These are phyloP conservation scores for Colletotrichum sp. DNA, from an alignment of 2,329 filamentous ascomycete genomes.

Conservation along the genomic window DNA sequence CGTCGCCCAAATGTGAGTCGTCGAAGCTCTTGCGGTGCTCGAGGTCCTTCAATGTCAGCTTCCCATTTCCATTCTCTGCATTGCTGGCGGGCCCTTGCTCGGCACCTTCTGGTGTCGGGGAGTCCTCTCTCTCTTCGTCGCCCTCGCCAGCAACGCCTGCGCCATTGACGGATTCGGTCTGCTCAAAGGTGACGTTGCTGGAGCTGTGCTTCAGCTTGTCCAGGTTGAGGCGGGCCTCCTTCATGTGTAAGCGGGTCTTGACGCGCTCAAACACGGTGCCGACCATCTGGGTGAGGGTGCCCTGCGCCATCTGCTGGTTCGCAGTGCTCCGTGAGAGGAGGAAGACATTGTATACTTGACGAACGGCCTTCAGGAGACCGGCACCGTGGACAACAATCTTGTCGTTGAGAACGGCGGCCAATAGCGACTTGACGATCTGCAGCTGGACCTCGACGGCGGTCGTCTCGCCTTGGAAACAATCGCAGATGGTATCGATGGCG, in stretches of 20 bases:
- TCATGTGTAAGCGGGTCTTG: conserved; percentile 83
- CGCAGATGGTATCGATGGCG: conserved; percentile 98
- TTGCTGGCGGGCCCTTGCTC: conserved; percentile 34
- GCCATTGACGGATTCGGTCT: conserved; percentile 42
- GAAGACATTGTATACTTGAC: conserved; percentile 99
- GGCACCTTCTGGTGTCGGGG: conserved; percentile 25
- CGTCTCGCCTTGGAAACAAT: conserved; percentile 97
- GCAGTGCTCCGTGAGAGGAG: conserved; percentile 90
- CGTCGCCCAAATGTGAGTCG: conserved; percentile 70
- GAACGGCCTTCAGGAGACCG: conserved; percentile 92
- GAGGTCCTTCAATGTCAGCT: conserved; percentile 70
- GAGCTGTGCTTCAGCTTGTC: conserved; percentile 56
- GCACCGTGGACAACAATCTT: conserved; percentile 99
- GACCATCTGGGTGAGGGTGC: conserved; percentile 97
- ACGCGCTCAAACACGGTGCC: conserved; percentile 97
- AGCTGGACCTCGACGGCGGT: conserved; percentile 92
- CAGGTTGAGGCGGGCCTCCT: conserved; percentile 75
- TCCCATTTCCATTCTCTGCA: conserved; percentile 42
- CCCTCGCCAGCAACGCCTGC: conserved; percentile 42
- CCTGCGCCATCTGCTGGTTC: conserved; percentile 97
- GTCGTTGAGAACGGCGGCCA: conserved; percentile 95
- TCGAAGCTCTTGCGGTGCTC: conserved; percentile 73
- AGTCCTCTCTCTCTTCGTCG: conserved; percentile 32
- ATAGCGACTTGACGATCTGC: conserved; percentile 95
- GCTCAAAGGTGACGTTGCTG: conserved; percentile 58